A percentile compares a stretch with the other conserved stretches of the same genome.
Conservation (phyloP, 2,329 filamentous ascomycete genomes). For the Torrubiella hemipterigena region DNA sequence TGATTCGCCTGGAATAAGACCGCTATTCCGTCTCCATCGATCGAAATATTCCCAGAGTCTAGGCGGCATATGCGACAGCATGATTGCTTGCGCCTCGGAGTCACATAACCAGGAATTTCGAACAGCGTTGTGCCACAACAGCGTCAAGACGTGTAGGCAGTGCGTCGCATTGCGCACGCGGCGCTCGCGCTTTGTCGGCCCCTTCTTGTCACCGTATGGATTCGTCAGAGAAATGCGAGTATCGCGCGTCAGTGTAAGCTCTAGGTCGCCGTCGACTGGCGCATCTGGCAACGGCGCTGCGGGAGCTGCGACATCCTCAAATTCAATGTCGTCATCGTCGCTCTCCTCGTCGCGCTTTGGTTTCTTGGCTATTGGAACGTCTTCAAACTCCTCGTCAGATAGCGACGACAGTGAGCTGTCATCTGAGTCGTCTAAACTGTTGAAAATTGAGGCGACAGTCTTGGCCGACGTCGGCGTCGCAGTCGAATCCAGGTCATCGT, state of each 20-base stretch:
- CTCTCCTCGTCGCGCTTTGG: slow-evolving; percentile 15
- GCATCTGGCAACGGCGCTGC: slow-evolving; percentile 36
- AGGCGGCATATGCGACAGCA: slow-evolving; percentile 61
- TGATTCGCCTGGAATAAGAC: slow-evolving; percentile 28
- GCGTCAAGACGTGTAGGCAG: slow-evolving; percentile 73
- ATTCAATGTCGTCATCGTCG: slow-evolving; percentile 35
- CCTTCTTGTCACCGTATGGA: slow-evolving; percentile 59
- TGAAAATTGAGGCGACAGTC: slow-evolving; percentile 27
- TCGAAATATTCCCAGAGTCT: slow-evolving; percentile 61
- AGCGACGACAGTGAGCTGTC: slow-evolving; percentile 39
- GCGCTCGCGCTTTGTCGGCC: slow-evolving; percentile 73
- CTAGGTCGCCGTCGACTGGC: slow-evolving; percentile 51
- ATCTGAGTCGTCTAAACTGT: slow-evolving; percentile 30
- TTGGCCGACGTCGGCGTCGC: slow-evolving; percentile 30
- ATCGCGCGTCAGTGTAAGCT: slow-evolving; percentile 56
- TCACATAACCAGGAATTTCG: slow-evolving; percentile 81
- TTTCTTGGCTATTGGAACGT: slow-evolving; percentile 25
- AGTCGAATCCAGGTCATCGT: slow-evolving; percentile 46
- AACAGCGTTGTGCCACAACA: slow-evolving; percentile 83
- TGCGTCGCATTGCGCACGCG: slow-evolving; percentile 69
- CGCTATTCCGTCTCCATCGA: slow-evolving; percentile 59
- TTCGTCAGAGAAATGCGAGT: slow-evolving; percentile 49
- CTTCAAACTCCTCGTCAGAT: slow-evolving; percentile 44
- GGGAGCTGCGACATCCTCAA: slow-evolving; percentile 53
- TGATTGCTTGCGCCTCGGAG: slow-evolving; percentile 57